Conservation (phyloP, 2,329 filamentous ascomycete species). For the Xylariales sp. region DNA sequence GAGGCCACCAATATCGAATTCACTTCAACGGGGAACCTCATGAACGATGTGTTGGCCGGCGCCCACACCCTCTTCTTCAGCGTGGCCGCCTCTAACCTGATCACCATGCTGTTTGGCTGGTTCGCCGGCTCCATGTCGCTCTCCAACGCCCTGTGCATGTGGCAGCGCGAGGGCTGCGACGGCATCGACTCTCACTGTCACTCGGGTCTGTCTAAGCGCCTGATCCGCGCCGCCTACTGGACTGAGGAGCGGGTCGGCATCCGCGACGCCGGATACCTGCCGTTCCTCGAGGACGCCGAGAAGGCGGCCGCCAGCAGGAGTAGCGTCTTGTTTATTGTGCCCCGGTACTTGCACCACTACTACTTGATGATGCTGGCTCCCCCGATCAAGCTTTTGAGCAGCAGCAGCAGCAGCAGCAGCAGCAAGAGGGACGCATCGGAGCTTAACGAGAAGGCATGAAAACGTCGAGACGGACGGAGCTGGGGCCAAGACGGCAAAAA, state of each 20-base stretch:
- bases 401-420: too few species aligned
- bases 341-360: conserved; percentile 7
- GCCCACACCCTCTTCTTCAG: background rate
- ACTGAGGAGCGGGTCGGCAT: conserved; percentile 13
- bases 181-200: conserved; percentile 7
- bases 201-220: background rate
- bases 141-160: conserved; percentile 16
- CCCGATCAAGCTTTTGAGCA: conserved; percentile 6
- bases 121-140: conserved; percentile 17
- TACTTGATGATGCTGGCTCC: conserved; percentile 9
- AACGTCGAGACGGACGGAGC: too few species aligned
- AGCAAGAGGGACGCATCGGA: too few species aligned
- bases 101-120: conserved; percentile 16
- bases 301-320: background rate
- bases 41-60: background rate
- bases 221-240: conserved; percentile 8
- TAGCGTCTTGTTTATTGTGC: conserved; percentile 9
- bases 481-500: too few species aligned
- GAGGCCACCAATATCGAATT: conserved; percentile 10
- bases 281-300: background rate
- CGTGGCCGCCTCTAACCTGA: conserved; percentile 11
- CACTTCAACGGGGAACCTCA: background rate
- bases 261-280: conserved; percentile 4
- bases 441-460: too few species aligned
- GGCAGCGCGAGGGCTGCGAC: conserved; percentile 12